Evolutionary conservation across 1,284 basidiomycete genomes (phyloP).

Genomic region (Tylopilus orsonianus): DNA sequence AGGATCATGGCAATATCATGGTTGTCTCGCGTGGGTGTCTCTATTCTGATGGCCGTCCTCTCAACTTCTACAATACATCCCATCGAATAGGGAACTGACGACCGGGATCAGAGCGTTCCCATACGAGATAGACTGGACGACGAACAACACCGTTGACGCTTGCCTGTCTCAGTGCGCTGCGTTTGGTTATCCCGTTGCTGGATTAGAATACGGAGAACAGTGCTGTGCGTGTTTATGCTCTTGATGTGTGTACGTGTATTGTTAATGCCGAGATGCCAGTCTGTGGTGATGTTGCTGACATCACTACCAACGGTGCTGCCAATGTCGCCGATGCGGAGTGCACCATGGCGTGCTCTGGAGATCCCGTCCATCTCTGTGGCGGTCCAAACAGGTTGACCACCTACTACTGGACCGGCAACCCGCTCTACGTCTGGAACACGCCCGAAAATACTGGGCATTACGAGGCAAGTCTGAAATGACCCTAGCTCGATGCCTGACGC

Average conservation of each 20-base stretch:
- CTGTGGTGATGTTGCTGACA: conserved; percentile 65
- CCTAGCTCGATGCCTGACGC: too few relatives aligned
- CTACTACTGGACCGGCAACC: conserved; percentile 59
- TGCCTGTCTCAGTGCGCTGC: conserved; percentile 64
- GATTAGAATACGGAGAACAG: conserved; percentile 58
- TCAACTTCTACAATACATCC: neutral
- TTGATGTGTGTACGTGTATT: too few relatives aligned
- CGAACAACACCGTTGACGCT: conserved; percentile 59
- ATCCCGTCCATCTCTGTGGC: conserved; percentile 65
- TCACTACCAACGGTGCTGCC: conserved; percentile 41
- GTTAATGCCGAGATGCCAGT: too few relatives aligned
- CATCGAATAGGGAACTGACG: conserved; percentile 36
- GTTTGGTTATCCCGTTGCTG: conserved; percentile 66
- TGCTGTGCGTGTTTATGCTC: conserved; percentile 52
- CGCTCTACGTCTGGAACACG: conserved; percentile 59
- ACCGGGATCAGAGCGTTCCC: conserved; percentile 48
- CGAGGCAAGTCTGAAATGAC: conserved; percentile 54
- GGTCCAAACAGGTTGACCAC: conserved; percentile 47
- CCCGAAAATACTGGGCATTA: conserved; percentile 65
- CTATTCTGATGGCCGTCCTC: neutral
- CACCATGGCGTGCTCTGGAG: conserved; percentile 61
- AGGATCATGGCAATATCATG: conserved; percentile 61
- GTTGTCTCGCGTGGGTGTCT: conserved; percentile 59
- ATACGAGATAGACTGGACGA: conserved; percentile 55
- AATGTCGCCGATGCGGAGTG: conserved; percentile 53